phyloP scores from a whole-genome alignment of 2,329 filamentous ascomycete genomes.

The Curvularia sp. region DNA sequence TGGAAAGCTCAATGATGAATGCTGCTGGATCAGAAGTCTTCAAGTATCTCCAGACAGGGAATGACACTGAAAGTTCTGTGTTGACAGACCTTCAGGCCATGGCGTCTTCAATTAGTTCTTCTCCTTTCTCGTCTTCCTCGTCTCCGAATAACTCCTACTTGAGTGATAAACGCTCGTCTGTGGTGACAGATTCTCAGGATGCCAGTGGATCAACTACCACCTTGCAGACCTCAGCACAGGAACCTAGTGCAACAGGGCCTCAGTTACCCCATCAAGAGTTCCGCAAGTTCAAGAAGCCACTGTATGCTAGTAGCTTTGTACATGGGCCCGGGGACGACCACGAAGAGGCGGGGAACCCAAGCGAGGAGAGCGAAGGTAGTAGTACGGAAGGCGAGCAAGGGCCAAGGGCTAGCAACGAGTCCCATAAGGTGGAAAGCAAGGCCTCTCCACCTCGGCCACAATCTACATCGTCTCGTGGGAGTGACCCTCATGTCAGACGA shows the following conservation, averaged over 20 bases:
- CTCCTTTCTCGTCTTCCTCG: conserved; percentile 27
- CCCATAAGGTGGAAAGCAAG: conserved; percentile 25
- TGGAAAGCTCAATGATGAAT: conserved; percentile 29
- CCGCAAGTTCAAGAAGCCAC: conserved; percentile 38
- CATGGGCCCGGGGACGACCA: conserved; percentile 31
- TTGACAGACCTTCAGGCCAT: conserved; percentile 19
- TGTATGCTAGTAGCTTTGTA: conserved; percentile 45
- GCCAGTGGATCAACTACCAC: conserved; percentile 37
- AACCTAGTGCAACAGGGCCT: conserved; percentile 18
- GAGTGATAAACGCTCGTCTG: conserved; percentile 33
- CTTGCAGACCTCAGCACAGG: conserved; percentile 39
- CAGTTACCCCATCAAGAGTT: conserved; percentile 23
- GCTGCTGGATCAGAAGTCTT: conserved; percentile 38
- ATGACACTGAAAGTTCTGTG: conserved; percentile 19
- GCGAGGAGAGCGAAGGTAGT: conserved; percentile 20
- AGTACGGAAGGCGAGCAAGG: conserved; percentile 29
- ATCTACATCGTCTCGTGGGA: conserved; percentile 32
- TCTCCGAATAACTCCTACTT: conserved; percentile 29
- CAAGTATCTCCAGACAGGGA: conserved; percentile 34
- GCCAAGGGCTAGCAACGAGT: conserved; percentile 20
- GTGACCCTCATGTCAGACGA: conserved; percentile 38
- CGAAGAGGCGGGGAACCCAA: conserved; percentile 20
- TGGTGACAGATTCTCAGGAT: conserved; percentile 29
- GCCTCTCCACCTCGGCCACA: conserved; percentile 32
- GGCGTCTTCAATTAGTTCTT: conserved; percentile 31